Percentiles rank a stretch among this genome's conserved stretches.
phyloP scores from a whole-genome alignment of 2,329 filamentous ascomycete species.

The Colletotrichum caudatum region DNA sequence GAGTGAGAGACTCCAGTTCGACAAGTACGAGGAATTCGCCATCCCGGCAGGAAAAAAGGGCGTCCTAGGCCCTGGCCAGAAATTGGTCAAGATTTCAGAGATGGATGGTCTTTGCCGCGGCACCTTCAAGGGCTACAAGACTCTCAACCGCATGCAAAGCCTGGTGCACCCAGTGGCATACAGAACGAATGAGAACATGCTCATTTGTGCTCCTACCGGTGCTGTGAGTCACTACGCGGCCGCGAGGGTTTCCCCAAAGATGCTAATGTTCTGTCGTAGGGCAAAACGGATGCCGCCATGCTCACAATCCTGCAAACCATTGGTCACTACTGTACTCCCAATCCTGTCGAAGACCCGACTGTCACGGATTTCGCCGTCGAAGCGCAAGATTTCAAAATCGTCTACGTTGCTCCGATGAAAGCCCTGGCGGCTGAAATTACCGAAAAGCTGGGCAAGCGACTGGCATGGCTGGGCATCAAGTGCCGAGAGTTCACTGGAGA shows the following conservation, averaged over 20 bases:
- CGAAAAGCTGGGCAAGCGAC: conserved; percentile 89
- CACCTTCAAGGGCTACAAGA: conserved; percentile 96
- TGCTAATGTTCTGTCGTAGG: conserved; percentile 55
- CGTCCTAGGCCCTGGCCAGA: conserved; percentile 77
- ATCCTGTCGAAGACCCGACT: conserved; percentile 78
- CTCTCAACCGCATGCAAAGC: conserved; percentile 97
- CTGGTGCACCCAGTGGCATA: conserved; percentile 96
- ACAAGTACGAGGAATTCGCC: conserved; percentile 89
- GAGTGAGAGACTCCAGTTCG: conserved; percentile 74
- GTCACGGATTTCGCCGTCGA: conserved; percentile 86
- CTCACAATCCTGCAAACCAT: conserved; percentile 93
- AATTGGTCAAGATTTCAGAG: conserved; percentile 81
- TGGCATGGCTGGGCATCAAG: conserved; percentile 93
- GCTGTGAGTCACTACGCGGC: conserved; percentile 66
- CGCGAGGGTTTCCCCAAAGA: neutral
- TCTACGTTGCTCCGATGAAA: conserved; percentile 99
- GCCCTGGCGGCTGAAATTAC: conserved; percentile 96
- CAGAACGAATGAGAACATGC: conserved; percentile 96
- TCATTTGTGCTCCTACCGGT: conserved; percentile 97
- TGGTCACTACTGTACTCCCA: conserved; percentile 85
- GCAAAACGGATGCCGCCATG: conserved; percentile 99
- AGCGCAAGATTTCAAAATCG: conserved; percentile 93
- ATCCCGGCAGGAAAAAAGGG: conserved; percentile 88
- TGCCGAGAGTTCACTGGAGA: conserved; percentile 96
- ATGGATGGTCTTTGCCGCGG: conserved; percentile 89